Evolutionary conservation across 139 green algal genomes (phyloP).

Genomic region (Protoeuglena noctilucae): DNA sequence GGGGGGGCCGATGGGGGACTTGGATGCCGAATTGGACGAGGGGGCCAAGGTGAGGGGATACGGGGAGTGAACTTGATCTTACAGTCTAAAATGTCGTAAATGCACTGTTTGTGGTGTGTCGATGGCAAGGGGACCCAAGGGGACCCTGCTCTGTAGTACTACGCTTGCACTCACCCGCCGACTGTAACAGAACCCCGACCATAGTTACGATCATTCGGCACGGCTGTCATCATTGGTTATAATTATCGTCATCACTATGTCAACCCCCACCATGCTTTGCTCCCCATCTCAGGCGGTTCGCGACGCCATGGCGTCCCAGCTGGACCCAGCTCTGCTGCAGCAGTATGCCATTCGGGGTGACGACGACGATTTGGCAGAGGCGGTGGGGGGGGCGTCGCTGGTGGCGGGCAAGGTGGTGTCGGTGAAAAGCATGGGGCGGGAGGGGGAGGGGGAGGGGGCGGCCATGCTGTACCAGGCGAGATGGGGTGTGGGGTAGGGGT

Average conservation of each 20-base stretch:
- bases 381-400: slow-evolving; percentile 20
- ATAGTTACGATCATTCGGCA: no score
- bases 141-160: no score
- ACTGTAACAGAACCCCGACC: no score
- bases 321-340: slow-evolving; percentile 66
- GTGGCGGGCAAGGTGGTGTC: slow-evolving; percentile 5
- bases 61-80: slow-evolving; percentile 5
- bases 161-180: no score
- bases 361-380: slow-evolving; percentile 37
- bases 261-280: neutral
- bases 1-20: neutral
- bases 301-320: slow-evolving; percentile 25
- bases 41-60: slow-evolving; percentile 6
- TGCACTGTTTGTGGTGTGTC: neutral
- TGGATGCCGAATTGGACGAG: slow-evolving; percentile 3
- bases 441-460: neutral
- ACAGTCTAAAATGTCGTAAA: neutral
- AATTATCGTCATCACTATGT: no score
- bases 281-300: slow-evolving; percentile 19
- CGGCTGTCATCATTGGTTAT: no score
- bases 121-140: no score
- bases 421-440: slow-evolving; percentile 2
- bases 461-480: no score
- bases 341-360: slow-evolving; percentile 41
- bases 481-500: neutral